Base-by-base conservation (phyloP, 768 basidiomycete genomes). In the Termitomyces sp. region DNA sequence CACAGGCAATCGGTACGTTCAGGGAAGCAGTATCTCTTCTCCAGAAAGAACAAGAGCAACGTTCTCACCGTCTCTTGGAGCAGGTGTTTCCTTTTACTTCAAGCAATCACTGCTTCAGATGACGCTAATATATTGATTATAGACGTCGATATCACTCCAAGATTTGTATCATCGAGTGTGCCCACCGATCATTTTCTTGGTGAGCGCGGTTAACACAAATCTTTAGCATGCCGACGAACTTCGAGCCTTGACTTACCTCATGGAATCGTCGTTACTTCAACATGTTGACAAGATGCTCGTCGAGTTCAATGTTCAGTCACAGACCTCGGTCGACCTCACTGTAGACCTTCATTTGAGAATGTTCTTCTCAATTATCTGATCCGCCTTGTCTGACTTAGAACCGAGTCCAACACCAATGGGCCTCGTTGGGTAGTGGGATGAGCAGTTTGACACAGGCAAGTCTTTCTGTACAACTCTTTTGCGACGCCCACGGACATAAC, bases 271-370 rank as follows among this genome's bases (percentile, higher is more conserved):
- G 27, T 7, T 63, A 8, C 22, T 53, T 20, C 8, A 55, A 55
- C 49, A 58, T 16, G 12, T 53, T 13, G 46, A 60, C 36, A 51
- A 48, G 12, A 55, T 57, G 20, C 33, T 59, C 53, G 27, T 16
- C 6, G 27, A 55, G 14, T 55, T 60, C 20, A 20, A 53, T n/a
- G 55, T 49, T 36, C 51, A 60, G 43, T 58, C 53, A 4, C 60
- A 56, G 44, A 30, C 56, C 5, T 63, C 58, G n/a, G 20, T 62
- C 13, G 42, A 63, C n/a, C 54, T 65, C 24, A 58, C 57, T 22
- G 64, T 65, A 53, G 42, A 22, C 12, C n/a, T 55, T 24, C 14
- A 4, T 2, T n/a, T 8, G 24, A 26, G 13, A 5, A 20, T 5
- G 14, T 24, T 24, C 16, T 5, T 37, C 24, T 39, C 18, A 13